These are phyloP conservation scores for Yamadazyma taylorii DNA, from an alignment of 1,139 yeast species.

Conservation along the genomic window DNA sequence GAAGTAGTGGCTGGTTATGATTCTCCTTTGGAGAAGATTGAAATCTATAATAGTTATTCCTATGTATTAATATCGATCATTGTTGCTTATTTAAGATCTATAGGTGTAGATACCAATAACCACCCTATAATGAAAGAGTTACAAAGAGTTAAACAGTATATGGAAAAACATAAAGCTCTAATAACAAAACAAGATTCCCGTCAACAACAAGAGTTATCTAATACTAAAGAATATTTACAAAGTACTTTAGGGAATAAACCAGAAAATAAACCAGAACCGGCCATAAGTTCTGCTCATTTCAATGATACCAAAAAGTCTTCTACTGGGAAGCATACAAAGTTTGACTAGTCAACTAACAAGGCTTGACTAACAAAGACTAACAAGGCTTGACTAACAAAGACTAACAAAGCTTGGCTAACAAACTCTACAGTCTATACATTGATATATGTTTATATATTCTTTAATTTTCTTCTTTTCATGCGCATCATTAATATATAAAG, in stretches of 20 bases:
- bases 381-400: too few relatives aligned
- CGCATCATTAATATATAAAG: conserved; percentile 12
- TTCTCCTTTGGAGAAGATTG: conserved; percentile 37
- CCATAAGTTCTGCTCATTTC: conserved; percentile 59
- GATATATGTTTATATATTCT: conserved; percentile 3
- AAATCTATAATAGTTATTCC: conserved; percentile 39
- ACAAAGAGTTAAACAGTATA: conserved; percentile 64
- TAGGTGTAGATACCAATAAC: conserved; percentile 55
- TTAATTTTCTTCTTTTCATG: conserved; percentile 9
- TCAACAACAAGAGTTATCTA: conserved; percentile 8
- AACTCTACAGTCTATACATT: conserved; percentile 1
- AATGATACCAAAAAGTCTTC: conserved; percentile 17
- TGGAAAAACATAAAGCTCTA: conserved; percentile 57
- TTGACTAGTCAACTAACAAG: too few relatives aligned
- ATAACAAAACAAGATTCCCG: conserved; percentile 23
- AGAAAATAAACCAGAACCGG: conserved; percentile 42
- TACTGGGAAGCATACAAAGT: conserved; percentile 56
- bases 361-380: too few relatives aligned
- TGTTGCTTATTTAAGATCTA: conserved; percentile 59
- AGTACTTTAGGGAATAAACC: conserved; percentile 43
- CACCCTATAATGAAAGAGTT: conserved; percentile 74
- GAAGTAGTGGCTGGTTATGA: conserved; percentile 30
- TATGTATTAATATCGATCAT: conserved; percentile 48
- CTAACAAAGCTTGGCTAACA: too few relatives aligned
- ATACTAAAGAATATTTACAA: conserved; percentile 42